Base-by-base conservation (phyloP, 306 rosid species). In the Quercus mongolica region DNA sequence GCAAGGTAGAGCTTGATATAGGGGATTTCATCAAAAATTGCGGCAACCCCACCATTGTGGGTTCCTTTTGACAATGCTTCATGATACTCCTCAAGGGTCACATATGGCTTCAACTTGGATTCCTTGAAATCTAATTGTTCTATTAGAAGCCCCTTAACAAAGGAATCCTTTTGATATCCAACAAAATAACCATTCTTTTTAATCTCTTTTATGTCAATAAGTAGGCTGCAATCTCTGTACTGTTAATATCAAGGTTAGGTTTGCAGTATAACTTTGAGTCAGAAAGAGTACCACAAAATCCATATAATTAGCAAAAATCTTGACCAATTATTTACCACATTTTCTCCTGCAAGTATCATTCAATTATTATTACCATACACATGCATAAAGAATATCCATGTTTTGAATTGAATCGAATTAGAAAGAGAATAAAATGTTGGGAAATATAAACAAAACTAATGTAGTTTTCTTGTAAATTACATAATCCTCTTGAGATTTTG, bases 1-100 rank as follows among this genome's bases (percentile, higher is more conserved):
- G 74, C 5, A 31, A 86, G 78, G 77, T 84, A 86, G 12, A 84
- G 18, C 51, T 88, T 82, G 10, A 82, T 55, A 35, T 58, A 78
- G 35, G 84, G 65, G 23, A 84, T 63, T 72, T 88, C 90, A 69
- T 84, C 83, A 23, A 82, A 79, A n/a, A 84, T 69, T 35, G 88
- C 86, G 15, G 81, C 85, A 4, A 89, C 90, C 20, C 86, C 83
- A 9, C 87, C 91, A 44, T 80, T 81, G 30, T 76, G n/a, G 71
- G 78, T 76, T 79, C 90, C 90, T 12, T 62, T 74, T 0, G 82
- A 68, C 26, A 89, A 70, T 11, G 85, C 85, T 4, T 80, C 4
- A 6, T 69, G 74, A 72, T 72, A 82, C 1, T 81, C 86, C 20
- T 86, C 77, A 38, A 65, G 73, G 13, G 38, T 73, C 3, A 4